These are phyloP conservation scores for Lepidium africanum DNA, from an alignment of 345 rosid species.

Conservation along the genomic window DNA sequence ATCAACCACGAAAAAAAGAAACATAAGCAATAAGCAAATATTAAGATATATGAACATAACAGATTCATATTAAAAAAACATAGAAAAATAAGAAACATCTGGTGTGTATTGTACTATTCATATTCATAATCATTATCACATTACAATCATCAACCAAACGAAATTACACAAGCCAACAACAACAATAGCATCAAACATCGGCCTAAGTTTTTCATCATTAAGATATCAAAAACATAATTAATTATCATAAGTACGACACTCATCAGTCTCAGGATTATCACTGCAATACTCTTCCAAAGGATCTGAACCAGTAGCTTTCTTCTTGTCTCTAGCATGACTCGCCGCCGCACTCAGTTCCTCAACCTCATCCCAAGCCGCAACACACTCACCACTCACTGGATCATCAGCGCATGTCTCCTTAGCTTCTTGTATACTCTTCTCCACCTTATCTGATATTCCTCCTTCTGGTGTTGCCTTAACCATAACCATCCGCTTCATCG, in stretches of 20 bases:
- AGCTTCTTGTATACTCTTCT: constrained; percentile 73
- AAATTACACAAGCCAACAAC: not conserved
- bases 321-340: constrained; percentile 84
- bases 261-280: constrained; percentile 91
- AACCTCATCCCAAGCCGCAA: constrained; percentile 99
- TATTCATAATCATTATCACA: constrained; percentile 5
- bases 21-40: not conserved
- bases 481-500: constrained; percentile 27
- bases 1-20: not conserved
- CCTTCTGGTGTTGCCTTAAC: constrained; percentile 73
- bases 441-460: constrained; percentile 61
- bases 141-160: constrained; percentile 3
- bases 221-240: constrained; percentile 9
- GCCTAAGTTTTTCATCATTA: not conserved
- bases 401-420: constrained; percentile 69
- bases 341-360: constrained; percentile 99
- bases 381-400: constrained; percentile 92
- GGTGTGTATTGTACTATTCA: constrained; percentile 2
- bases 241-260: constrained; percentile 93
- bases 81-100: not conserved
- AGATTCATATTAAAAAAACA: not conserved
- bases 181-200: not conserved
- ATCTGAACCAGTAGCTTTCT: constrained; percentile 54
- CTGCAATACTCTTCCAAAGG: constrained; percentile 78
- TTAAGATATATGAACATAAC: not conserved